Base-by-base conservation (phyloP, 2,329 filamentous ascomycete species). In the Aspergillus caelatus region DNA sequence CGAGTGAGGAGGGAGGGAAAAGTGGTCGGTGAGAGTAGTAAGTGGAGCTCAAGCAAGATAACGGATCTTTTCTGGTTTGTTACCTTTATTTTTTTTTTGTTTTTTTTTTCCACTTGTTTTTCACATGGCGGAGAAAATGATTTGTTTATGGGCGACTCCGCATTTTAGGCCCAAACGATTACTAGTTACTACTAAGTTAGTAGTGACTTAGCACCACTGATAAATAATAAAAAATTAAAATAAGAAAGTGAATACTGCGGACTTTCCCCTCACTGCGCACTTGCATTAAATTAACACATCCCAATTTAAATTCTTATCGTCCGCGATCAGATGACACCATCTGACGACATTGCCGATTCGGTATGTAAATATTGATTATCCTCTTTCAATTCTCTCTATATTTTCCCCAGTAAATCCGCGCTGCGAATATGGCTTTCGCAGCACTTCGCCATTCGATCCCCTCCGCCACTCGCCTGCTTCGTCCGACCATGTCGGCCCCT, bases 361-460 rank as follows among this genome's bases (percentile, higher is more conserved):
- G 68, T 65, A 75, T 75, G 72, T 76, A 71, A 75, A 71, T 67
- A 64, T 64, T 63, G 57, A 62, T 57, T 54, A n/a, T 28, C 39
- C 32, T n/a, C 52, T 45, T 61, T n/a, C 48, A 43, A 34, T 57
- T 58, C 54, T 60, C 58, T 43, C 52, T 50, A 61, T 39, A 55
- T 58, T 59, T 45, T 58, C 46, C 41, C 46, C 45, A 55, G 34
- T 55, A 62, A 45, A n/a, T 34, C 53, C 56, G 21, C 46, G 32
- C 58, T 53, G 45, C 45, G 54, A 74, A 28, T 55, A 80, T 81
- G 79, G 72, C 77, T 68, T 72, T 74, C 64, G 67, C 70, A 50
- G 73, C 72, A 58, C 64, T 79, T 66, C 78, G 78, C 64, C 65
- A 68, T 63, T 70, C 71, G 34, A 59, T 69, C 62, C 60, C 65